Evolutionary conservation across 768 basidiomycete species (phyloP).

Genomic region (Hericium alpestre): DNA sequence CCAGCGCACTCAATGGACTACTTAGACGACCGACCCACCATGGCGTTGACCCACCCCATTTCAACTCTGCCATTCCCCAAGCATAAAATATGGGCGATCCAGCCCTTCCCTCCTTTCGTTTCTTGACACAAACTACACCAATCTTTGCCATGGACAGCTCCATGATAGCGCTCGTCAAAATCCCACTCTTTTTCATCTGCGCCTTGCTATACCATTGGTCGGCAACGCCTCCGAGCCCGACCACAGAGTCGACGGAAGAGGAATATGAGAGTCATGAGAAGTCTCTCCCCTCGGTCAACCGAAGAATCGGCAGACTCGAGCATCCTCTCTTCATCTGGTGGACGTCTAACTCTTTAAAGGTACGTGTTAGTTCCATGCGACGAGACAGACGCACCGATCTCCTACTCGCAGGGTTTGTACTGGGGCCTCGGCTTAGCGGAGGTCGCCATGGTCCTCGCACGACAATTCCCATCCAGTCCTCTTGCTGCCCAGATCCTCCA

Average conservation of each 20-base stretch:
- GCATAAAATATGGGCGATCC: no score
- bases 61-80: no score
- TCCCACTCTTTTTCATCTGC: neutral
- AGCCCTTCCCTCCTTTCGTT: no score
- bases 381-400: no score
- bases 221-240: neutral
- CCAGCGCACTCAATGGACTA: no score
- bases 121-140: no score
- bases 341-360: no score
- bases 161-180: neutral
- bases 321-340: no score
- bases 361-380: no score
- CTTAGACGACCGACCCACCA: no score
- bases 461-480: neutral
- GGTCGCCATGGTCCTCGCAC: neutral
- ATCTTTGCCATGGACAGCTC: no score
- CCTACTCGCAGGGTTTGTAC: neutral
- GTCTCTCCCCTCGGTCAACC: neutral
- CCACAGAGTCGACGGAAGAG: neutral
- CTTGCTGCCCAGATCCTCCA: neutral
- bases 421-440: neutral
- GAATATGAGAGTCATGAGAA: neutral
- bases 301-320: neutral
- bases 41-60: no score
- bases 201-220: neutral